phyloP scores from a whole-genome alignment of 768 basidiomycete species.

The Lyophyllum shimeji region DNA sequence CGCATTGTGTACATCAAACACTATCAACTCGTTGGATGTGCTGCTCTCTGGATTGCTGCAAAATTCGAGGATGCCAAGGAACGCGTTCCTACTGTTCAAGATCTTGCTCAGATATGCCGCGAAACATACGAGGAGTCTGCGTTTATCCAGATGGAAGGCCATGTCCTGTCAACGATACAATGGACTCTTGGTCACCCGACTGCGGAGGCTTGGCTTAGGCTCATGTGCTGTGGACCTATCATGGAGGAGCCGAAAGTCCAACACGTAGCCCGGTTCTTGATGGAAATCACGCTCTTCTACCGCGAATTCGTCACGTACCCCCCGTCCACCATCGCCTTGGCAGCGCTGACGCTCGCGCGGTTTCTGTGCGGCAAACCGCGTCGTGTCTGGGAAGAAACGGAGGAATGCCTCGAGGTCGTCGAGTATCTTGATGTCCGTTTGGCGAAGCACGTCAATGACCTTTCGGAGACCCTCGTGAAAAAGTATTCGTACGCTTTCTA shows the following conservation, averaged over 20 bases:
- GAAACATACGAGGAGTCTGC: conserved; percentile 97
- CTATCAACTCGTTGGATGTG: conserved; percentile 98
- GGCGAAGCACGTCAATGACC: conserved; percentile 83
- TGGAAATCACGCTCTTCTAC: conserved; percentile 99
- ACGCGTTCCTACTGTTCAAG: conserved; percentile 93
- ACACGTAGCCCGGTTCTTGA: conserved; percentile 94
- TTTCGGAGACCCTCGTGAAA: conserved; percentile 95
- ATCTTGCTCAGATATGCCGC: conserved; percentile 93
- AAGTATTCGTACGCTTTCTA: conserved; percentile 98
- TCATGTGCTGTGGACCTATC: conserved; percentile 72
- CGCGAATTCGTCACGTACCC: conserved; percentile 89
- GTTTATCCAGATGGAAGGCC: conserved; percentile 99
- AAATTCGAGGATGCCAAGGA: conserved; percentile 99
- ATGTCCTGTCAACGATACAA: conserved; percentile 93
- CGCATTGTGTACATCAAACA: conserved; percentile 99
- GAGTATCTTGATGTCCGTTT: conserved; percentile 84
- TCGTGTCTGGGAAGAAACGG: conserved; percentile 80
- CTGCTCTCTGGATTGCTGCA: conserved; percentile 97
- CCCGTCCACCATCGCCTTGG: conserved; percentile 88
- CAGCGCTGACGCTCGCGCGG: conserved; percentile 84
- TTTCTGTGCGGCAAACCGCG: conserved; percentile 83
- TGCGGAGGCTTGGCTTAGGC: conserved; percentile 94
- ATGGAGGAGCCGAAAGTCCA: conserved; percentile 89
- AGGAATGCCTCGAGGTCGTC: conserved; percentile 81
- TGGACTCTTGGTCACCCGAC: conserved; percentile 98